A percentile compares a stretch with the other conserved stretches of the same genome.
phyloP scores from a whole-genome alignment of 2,329 filamentous ascomycete species.

The Colletotrichum eremochloae region DNA sequence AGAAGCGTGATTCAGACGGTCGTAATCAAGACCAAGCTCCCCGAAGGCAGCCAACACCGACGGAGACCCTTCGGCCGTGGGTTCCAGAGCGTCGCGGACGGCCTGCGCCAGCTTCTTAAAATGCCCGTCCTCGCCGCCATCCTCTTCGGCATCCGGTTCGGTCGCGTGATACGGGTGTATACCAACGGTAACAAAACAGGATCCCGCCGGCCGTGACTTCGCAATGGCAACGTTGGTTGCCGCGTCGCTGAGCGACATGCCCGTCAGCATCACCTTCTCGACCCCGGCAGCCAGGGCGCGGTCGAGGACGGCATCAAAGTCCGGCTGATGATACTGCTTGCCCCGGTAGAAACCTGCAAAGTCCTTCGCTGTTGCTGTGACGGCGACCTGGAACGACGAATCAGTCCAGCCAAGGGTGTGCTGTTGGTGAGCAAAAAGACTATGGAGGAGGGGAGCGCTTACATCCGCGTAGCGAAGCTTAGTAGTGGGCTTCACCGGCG shows the following conservation, averaged over 20 bases:
- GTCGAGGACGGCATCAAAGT: constrained; percentile 58
- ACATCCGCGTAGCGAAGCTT: constrained; percentile 39
- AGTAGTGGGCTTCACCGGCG: constrained; percentile 16
- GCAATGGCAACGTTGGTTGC: constrained; percentile 48
- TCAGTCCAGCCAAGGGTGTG: background rate
- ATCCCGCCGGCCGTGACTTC: constrained; percentile 45
- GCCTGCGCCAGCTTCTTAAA: constrained; percentile 46
- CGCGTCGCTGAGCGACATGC: constrained; percentile 53
- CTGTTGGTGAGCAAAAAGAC: background rate
- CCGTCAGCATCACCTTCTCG: constrained; percentile 56
- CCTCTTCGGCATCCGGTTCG: constrained; percentile 53
- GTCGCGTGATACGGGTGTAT: constrained; percentile 64
- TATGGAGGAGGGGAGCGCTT: background rate
- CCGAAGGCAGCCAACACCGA: constrained; percentile 60
- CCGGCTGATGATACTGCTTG: constrained; percentile 61
- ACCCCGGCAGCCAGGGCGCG: constrained; percentile 58
- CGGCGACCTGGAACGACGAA: constrained; percentile 48
- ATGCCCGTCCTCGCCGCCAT: constrained; percentile 44
- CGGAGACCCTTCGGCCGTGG: constrained; percentile 1
- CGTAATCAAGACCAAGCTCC: constrained; percentile 65
- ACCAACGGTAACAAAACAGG: constrained; percentile 61
- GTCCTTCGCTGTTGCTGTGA: constrained; percentile 57
- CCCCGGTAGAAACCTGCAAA: constrained; percentile 64
- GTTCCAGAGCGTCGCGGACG: constrained; percentile 44
- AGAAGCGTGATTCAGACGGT: constrained; percentile 57